A percentile compares a stretch with the other conserved stretches of the same genome.
Conservation (phyloP, 2,329 filamentous ascomycete genomes). For the Sporothrix curviconia region DNA sequence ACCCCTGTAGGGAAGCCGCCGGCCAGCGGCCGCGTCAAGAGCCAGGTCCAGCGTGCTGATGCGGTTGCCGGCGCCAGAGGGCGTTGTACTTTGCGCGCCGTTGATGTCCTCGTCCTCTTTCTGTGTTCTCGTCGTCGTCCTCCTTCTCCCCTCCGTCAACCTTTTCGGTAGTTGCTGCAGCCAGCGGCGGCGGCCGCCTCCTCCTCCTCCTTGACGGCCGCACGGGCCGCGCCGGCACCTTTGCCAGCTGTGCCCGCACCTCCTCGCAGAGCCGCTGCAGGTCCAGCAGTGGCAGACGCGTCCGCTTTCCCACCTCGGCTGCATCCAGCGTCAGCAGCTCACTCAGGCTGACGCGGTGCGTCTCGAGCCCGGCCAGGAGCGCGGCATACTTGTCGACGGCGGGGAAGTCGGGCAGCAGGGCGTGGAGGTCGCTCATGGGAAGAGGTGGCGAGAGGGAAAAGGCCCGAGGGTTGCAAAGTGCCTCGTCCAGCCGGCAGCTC, state of each 20-base stretch:
- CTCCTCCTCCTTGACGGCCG: neutral
- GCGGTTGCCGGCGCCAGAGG: conserved; percentile 26
- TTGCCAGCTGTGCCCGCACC: conserved; percentile 10
- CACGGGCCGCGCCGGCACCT: neutral
- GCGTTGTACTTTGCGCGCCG: neutral
- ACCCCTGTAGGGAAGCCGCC: conserved; percentile 77
- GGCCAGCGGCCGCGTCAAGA: conserved; percentile 66
- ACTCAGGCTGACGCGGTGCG: conserved; percentile 66
- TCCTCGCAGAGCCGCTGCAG: conserved; percentile 59
- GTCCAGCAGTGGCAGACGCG: conserved; percentile 72
- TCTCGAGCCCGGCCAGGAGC: conserved; percentile 74
- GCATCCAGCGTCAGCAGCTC: conserved; percentile 83
- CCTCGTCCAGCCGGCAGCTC: too few species aligned
- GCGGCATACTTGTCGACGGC: conserved; percentile 58
- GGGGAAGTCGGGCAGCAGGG: conserved; percentile 74
- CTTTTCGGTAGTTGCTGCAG: conserved; percentile 24
- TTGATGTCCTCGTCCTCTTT: neutral
- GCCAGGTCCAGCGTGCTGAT: conserved; percentile 75
- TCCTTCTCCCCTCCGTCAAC: neutral
- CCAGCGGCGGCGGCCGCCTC: neutral
- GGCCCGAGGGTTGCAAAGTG: too few species aligned
- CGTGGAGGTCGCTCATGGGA: conserved; percentile 75
- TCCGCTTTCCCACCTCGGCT: conserved; percentile 77
- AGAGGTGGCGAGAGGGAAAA: neutral
- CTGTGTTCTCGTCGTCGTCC: neutral